Percentiles rank a stretch among this genome's conserved stretches.
phyloP scores from a whole-genome alignment of 2,329 filamentous ascomycete species.

The Plectosphaerella plurivora region DNA sequence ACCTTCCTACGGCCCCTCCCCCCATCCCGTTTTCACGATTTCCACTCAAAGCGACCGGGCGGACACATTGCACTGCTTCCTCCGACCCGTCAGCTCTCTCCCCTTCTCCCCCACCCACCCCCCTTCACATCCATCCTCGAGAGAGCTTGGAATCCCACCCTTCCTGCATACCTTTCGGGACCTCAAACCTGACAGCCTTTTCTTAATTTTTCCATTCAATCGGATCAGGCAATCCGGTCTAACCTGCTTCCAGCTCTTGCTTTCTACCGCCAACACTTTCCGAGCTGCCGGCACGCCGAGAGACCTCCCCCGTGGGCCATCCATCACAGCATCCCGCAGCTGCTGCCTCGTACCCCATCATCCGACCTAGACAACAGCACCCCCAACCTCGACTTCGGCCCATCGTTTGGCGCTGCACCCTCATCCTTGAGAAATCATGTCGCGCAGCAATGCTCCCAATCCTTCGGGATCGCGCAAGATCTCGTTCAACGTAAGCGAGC shows the following conservation, averaged over 20 bases:
- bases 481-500: slow-evolving; percentile 98
- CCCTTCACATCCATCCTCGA: slow-evolving; percentile 3
- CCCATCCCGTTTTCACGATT: background rate
- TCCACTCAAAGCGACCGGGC: no score
- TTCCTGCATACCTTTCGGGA: background rate
- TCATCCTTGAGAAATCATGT: slow-evolving; percentile 35
- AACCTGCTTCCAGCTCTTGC: no score
- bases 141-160: background rate
- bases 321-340: no score
- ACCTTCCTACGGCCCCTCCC: slow-evolving; percentile 1
- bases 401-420: background rate
- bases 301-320: background rate
- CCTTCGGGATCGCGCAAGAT: slow-evolving; percentile 78
- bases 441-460: slow-evolving; percentile 52
- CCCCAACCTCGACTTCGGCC: background rate
- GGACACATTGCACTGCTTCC: no score
- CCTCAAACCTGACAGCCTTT: slow-evolving; percentile 1
- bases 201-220: slow-evolving; percentile 4
- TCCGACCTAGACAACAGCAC: slow-evolving; percentile 4
- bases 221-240: background rate
- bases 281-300: slow-evolving; percentile 1
- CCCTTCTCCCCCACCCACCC: slow-evolving; percentile 5
- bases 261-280: background rate
- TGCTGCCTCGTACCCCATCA: slow-evolving; percentile 1
- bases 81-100: background rate